Base-by-base conservation (phyloP, 352 stramenopile genomes). In the Pythium brachiatum region DNA sequence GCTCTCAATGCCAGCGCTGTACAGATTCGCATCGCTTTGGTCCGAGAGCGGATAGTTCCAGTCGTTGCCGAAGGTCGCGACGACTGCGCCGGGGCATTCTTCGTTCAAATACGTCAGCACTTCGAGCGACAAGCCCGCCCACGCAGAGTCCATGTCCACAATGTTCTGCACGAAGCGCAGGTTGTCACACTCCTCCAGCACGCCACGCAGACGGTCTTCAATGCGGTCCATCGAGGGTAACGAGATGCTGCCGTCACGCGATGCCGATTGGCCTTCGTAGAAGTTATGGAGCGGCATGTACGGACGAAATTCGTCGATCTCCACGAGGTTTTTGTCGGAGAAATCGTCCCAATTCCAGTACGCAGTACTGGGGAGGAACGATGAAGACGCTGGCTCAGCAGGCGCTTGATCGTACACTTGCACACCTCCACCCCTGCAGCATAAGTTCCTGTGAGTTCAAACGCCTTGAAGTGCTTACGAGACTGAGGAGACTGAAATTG, bases 251-350 rank as follows among this genome's bases (percentile, higher is more conserved):
- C 83, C 86, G 15, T 85, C 83, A 36, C 79, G 75, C 0, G 75
- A 66, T 21, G 62, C 57, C 1, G 72, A 50, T 5, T 76, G 71
- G 12, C 86, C 86, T 62, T 92, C 81, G 39, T 89, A 94, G 36
- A 89, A 86, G 62, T 94, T 94, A 72, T 94, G 84, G 60, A 94
- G 64, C 27, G 79, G 75, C 75, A 92, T 83, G 44, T 91, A 68
- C 36, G 75, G 61, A n/a, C 83, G 86, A 36, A 94, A 92, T 29
- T 92, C 81, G 53, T 75, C 64, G 27, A 94, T 75, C 41, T 92
- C 81, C 41, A 92, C 68, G 34, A 93, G 67, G 51, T 89, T 88
- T 16, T 63, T 69, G 46, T 84, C 78, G 6, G 58, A 54, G 26
- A 78, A 85, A 23, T 60, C 52, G n/a, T 68, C 21, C 83, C 83